Conservation (phyloP, 768 basidiomycete species). For the Termitomyces sp. region DNA sequence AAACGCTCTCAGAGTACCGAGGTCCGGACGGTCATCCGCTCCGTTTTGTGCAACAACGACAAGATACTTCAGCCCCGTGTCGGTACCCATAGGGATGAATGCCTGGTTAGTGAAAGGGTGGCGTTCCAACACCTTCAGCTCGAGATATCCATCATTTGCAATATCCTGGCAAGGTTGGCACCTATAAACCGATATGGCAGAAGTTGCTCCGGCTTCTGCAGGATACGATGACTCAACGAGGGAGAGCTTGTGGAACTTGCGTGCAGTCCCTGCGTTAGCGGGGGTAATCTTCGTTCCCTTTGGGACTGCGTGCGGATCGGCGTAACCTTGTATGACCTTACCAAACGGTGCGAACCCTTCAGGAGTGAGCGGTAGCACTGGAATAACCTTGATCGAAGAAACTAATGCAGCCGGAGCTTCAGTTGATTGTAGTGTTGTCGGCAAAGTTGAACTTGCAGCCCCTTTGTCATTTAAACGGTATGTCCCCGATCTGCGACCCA, state of each 20-base stretch:
- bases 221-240: constrained; percentile 70
- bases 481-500: constrained; percentile 50
- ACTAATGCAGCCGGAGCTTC: neutral
- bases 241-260: constrained; percentile 90
- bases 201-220: constrained; percentile 45
- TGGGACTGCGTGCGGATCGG: constrained; percentile 61
- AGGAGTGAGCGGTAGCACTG: constrained; percentile 70
- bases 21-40: constrained; percentile 70
- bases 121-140: constrained; percentile 77
- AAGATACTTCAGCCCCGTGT: constrained; percentile 57
- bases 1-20: constrained; percentile 77
- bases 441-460: neutral
- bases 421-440: constrained; percentile 1
- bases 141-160: constrained; percentile 44
- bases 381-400: constrained; percentile 29
- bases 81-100: constrained; percentile 89
- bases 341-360: constrained; percentile 90
- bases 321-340: constrained; percentile 86
- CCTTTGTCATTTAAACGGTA: neutral
- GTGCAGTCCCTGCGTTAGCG: constrained; percentile 88
- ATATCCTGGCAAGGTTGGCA: constrained; percentile 55
- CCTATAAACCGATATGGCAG: constrained; percentile 81
- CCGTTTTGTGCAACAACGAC: constrained; percentile 87
- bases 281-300: constrained; percentile 67
- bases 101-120: constrained; percentile 89